Conservation (phyloP, 2,329 filamentous ascomycete genomes). For the Rhynchosporium graminicola region DNA sequence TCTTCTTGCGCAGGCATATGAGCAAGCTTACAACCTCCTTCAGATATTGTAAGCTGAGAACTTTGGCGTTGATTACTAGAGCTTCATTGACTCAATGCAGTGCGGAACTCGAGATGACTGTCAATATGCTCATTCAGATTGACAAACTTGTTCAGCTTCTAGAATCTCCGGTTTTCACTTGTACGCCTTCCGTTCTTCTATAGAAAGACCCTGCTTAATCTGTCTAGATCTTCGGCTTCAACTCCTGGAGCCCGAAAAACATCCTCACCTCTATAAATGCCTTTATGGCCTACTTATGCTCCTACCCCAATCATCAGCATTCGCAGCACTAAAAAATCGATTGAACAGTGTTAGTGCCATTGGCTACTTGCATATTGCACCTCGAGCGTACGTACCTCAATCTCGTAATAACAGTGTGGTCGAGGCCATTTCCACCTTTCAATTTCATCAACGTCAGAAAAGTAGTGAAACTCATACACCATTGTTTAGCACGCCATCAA, state of each 20-base stretch:
- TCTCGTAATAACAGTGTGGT: slow-evolving; percentile 42
- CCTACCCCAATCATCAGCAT: slow-evolving; percentile 95
- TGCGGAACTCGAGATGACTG: slow-evolving; percentile 96
- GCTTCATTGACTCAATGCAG: slow-evolving; percentile 51
- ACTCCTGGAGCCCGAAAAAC: slow-evolving; percentile 90
- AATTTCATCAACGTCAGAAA: slow-evolving; percentile 39
- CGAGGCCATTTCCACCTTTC: slow-evolving; percentile 38
- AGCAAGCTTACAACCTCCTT: slow-evolving; percentile 93
- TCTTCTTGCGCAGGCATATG: slow-evolving; percentile 92
- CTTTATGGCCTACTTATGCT: slow-evolving; percentile 97
- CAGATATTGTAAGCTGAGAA: slow-evolving; percentile 75
- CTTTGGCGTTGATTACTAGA: not conserved
- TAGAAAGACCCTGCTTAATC: slow-evolving; percentile 25
- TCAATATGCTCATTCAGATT: slow-evolving; percentile 97
- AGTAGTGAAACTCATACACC: slow-evolving; percentile 39
- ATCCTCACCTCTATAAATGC: slow-evolving; percentile 95
- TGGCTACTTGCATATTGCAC: slow-evolving; percentile 85
- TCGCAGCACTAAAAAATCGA: slow-evolving; percentile 93
- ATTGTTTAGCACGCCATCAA: slow-evolving; percentile 47
- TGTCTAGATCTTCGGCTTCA: slow-evolving; percentile 83
- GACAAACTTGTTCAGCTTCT: slow-evolving; percentile 97
- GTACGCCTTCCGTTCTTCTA: slow-evolving; percentile 51
- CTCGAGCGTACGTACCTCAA: slow-evolving; percentile 66
- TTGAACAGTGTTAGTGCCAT: slow-evolving; percentile 97
- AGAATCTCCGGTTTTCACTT: slow-evolving; percentile 97